These are phyloP conservation scores for Fraxinus excelsior DNA, from an alignment of 257 asterid genomes.

Conservation along the genomic window DNA sequence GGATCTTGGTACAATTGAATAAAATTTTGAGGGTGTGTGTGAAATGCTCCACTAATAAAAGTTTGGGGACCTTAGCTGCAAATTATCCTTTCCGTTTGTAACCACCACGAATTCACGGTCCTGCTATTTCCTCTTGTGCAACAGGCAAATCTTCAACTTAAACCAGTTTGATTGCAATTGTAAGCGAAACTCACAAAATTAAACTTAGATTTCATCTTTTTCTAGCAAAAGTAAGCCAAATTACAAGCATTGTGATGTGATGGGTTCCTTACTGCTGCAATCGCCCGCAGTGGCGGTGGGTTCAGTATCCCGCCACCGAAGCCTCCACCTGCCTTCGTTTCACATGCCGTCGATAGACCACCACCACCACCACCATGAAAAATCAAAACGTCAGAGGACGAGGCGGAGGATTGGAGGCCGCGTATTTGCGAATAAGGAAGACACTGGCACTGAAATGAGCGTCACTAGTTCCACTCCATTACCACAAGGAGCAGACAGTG, in stretches of 20 bases:
- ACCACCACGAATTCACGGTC: not conserved
- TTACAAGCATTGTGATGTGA: not conserved
- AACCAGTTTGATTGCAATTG: not conserved
- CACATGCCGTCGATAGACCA: not conserved
- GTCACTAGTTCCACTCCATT: constrained; percentile 29
- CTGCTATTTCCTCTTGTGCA: not conserved
- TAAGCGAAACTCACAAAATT: not conserved
- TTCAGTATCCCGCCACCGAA: constrained; percentile 14
- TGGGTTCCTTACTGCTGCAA: constrained; percentile 14
- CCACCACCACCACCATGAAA: not conserved
- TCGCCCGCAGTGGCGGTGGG: constrained; percentile 30
- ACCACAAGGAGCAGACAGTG: constrained; percentile 26
- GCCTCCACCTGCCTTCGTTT: constrained; percentile 14
- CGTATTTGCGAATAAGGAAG: constrained; percentile 47
- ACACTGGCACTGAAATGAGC: constrained; percentile 33
- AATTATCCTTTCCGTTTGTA: constrained; percentile 1
- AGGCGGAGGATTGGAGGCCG: constrained; percentile 25
- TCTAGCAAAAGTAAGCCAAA: not conserved
- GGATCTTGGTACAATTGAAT: too few relatives aligned
- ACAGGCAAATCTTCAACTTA: not conserved
- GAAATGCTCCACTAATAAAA: not conserved
- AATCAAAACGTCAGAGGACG: constrained; percentile 1
- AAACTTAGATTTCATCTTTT: not conserved
- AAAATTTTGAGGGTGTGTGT: not conserved
- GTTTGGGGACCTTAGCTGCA: not conserved